phyloP scores from a whole-genome alignment of 2,329 filamentous ascomycete genomes.

The Clonostachys chloroleuca region DNA sequence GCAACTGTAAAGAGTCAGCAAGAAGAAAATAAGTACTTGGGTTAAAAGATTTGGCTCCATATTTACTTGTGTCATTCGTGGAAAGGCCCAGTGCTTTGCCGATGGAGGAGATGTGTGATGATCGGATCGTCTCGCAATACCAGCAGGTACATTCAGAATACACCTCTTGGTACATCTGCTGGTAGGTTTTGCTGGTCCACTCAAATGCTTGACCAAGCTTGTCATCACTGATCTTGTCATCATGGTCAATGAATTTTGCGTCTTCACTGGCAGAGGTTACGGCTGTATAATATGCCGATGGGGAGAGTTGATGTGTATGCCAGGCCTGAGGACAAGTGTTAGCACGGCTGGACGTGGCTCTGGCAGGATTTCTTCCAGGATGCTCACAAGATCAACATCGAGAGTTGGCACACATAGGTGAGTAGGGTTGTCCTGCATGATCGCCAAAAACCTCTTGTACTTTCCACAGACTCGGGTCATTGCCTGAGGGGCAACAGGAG shows the following conservation, averaged over 20 bases:
- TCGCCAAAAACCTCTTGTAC: constrained; percentile 59
- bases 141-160: constrained; percentile 79
- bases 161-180: constrained; percentile 57
- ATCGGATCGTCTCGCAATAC: constrained; percentile 66
- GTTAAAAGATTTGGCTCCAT: too few relatives aligned
- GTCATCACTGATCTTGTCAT: constrained; percentile 75
- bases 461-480: constrained; percentile 62
- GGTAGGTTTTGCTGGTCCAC: constrained; percentile 69
- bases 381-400: constrained; percentile 60
- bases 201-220: constrained; percentile 62
- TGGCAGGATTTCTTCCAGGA: too few relatives aligned
- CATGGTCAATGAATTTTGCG: constrained; percentile 67
- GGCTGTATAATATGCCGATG: constrained; percentile 51
- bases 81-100: constrained; percentile 28
- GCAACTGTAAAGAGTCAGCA: neutral
- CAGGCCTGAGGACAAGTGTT: constrained; percentile 32
- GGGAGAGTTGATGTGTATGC: constrained; percentile 76
- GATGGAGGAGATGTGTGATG: constrained; percentile 40
- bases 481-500: constrained; percentile 57
- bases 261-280: too few relatives aligned
- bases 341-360: too few relatives aligned
- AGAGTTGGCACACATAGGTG: constrained; percentile 63
- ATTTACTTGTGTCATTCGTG: neutral
- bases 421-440: constrained; percentile 45
- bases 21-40: too few relatives aligned